These are phyloP conservation scores for Talaromyces funiculosus DNA, from an alignment of 2,329 filamentous ascomycete genomes.

Conservation along the genomic window DNA sequence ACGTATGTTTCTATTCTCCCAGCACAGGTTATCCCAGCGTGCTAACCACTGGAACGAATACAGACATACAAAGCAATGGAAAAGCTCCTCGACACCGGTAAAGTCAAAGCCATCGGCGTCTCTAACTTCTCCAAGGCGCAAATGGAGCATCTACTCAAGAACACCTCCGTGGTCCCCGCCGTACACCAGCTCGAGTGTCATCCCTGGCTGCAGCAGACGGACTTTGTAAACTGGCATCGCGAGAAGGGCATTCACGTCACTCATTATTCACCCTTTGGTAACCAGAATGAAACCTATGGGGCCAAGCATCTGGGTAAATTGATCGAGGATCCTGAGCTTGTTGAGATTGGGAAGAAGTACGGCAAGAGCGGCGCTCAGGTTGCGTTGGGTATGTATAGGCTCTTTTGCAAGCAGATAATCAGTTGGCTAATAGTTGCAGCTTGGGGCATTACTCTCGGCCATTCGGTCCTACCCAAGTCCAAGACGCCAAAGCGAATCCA, in stretches of 20 bases:
- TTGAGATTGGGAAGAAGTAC: constrained; percentile 49
- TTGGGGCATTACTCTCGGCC: constrained; percentile 50
- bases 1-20: constrained; percentile 27
- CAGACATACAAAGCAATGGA: constrained; percentile 50
- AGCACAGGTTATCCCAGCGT: not conserved
- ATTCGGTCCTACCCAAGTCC: constrained; percentile 50
- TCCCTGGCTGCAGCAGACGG: constrained; percentile 48
- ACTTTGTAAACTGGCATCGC: constrained; percentile 47
- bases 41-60: not conserved
- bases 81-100: constrained; percentile 35
- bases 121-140: constrained; percentile 48
- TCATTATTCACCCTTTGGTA: constrained; percentile 52
- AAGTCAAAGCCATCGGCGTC: constrained; percentile 49
- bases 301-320: constrained; percentile 43
- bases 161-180: constrained; percentile 42
- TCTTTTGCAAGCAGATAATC: no score
- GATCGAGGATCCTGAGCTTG: constrained; percentile 48
- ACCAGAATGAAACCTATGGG: constrained; percentile 48
- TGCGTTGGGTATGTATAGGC: constrained; percentile 36
- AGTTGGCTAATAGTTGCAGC: constrained; percentile 28
- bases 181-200: constrained; percentile 51
- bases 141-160: constrained; percentile 43
- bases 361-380: constrained; percentile 48
- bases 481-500: constrained; percentile 42
- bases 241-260: constrained; percentile 49